These are phyloP conservation scores for Schoenoplectus triqueter DNA, from an alignment of 202 grass and related monocot genomes.

Conservation along the genomic window DNA sequence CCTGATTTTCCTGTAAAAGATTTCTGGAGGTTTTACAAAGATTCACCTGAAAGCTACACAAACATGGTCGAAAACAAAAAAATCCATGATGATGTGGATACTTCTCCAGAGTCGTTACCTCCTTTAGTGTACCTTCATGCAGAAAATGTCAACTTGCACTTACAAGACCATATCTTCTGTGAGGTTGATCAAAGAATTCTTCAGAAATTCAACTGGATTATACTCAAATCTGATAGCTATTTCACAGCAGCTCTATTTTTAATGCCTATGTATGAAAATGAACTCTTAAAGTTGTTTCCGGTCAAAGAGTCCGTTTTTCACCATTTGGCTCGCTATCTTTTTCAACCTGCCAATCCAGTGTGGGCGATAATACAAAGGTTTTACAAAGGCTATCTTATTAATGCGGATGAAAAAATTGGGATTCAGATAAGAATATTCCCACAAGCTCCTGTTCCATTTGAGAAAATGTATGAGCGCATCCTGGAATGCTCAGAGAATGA, in stretches of 20 bases:
- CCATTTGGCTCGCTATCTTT: conserved; percentile 61
- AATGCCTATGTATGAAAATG: conserved; percentile 48
- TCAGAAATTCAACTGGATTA: conserved; percentile 61
- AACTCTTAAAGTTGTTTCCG: conserved; percentile 63
- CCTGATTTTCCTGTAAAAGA: conserved; percentile 51
- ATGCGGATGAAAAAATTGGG: conserved; percentile 60
- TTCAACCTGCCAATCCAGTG: conserved; percentile 69
- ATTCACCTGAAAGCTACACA: conserved; percentile 54
- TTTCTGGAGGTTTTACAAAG: conserved; percentile 49
- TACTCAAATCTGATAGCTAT: conserved; percentile 76
- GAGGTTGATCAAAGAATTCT: conserved; percentile 61
- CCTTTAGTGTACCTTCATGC: conserved; percentile 65
- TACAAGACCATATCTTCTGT: conserved; percentile 64
- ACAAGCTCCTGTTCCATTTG: conserved; percentile 50
- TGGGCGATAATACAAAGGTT: conserved; percentile 55
- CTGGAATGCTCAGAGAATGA: conserved; percentile 50
- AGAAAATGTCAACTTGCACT: conserved; percentile 47
- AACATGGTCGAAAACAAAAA: conserved; percentile 47
- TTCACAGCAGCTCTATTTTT: conserved; percentile 63
- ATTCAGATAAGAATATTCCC: conserved; percentile 68
- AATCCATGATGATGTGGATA: conserved; percentile 34
- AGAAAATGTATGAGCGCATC: conserved; percentile 58
- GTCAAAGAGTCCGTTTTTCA: conserved; percentile 69
- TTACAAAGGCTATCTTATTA: conserved; percentile 50
- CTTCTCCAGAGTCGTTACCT: conserved; percentile 43